phyloP scores from a whole-genome alignment of 257 asterid species.

The Solanum medicagineum region DNA sequence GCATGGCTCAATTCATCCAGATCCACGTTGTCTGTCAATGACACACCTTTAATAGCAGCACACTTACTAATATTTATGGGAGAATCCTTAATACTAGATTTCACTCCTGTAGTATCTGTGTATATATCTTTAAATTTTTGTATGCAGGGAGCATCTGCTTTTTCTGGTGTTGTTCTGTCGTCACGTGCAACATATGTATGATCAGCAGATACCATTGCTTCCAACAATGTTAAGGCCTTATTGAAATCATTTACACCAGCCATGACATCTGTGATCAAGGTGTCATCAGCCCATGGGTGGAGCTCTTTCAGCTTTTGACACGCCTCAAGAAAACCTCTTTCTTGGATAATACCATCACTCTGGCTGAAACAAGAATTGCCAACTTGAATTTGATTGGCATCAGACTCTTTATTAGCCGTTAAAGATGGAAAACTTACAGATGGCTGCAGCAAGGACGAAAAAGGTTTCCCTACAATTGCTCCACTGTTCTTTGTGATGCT shows the following conservation, averaged over 20 bases:
- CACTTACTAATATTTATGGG: not conserved
- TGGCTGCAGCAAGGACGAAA: slow-evolving; percentile 37
- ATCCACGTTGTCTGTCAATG: slow-evolving; percentile 5
- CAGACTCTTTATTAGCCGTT: not conserved
- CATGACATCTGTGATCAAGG: slow-evolving; percentile 68
- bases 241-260: slow-evolving; percentile 41
- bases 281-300: slow-evolving; percentile 62
- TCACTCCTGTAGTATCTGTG: not conserved
- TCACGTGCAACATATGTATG: not conserved
- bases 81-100: not conserved
- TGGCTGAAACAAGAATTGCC: not conserved
- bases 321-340: slow-evolving; percentile 1
- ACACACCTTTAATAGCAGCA: not conserved
- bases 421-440: slow-evolving; percentile 25
- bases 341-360: not conserved
- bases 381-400: slow-evolving; percentile 3
- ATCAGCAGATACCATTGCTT: slow-evolving; percentile 31
- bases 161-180: slow-evolving; percentile 2
- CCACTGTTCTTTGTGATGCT: slow-evolving; percentile 5
- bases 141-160: not conserved
- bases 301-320: slow-evolving; percentile 29
- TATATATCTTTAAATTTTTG: not conserved
- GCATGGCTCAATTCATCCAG: slow-evolving; percentile 1
- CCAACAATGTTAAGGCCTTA: slow-evolving; percentile 38
- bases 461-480: slow-evolving; percentile 34